These are phyloP conservation scores for Botrytis medusae DNA, from an alignment of 2,329 filamentous ascomycete genomes.

Conservation along the genomic window DNA sequence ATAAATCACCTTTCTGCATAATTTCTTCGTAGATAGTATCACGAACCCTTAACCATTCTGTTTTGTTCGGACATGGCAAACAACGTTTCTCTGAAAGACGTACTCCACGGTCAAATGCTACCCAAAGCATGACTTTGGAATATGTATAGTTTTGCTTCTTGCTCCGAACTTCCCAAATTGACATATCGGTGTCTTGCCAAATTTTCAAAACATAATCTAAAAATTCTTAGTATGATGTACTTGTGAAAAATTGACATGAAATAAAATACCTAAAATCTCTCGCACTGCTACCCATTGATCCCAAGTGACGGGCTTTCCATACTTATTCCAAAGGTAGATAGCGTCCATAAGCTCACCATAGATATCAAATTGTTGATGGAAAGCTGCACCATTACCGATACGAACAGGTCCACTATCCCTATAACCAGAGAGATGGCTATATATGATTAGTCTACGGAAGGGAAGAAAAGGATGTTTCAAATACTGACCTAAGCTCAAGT, in stretches of 20 bases:
- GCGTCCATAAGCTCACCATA: conserved; percentile 77
- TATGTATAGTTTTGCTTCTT: conserved; percentile 76
- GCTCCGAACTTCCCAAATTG: conserved; percentile 79
- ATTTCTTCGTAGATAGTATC: conserved; percentile 72
- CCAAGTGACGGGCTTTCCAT: conserved; percentile 73
- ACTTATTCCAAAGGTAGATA: conserved; percentile 78
- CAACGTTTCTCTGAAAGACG: conserved; percentile 73
- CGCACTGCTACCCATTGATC: conserved; percentile 73
- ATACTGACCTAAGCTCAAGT: conserved; percentile 52
- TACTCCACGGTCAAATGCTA: conserved; percentile 73
- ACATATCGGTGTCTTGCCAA: conserved; percentile 71
- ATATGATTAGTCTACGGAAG: conserved; percentile 15
- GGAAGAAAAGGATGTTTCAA: not conserved
- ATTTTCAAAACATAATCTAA: conserved; percentile 69
- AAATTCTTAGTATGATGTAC: conserved; percentile 25
- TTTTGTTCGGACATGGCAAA: conserved; percentile 70
- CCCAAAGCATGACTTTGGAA: conserved; percentile 83
- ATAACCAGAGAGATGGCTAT: conserved; percentile 68
- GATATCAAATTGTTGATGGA: conserved; percentile 75
- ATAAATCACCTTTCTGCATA: conserved; percentile 63
- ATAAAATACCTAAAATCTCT: conserved; percentile 55
- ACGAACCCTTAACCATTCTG: conserved; percentile 63
- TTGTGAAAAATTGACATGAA: not conserved
- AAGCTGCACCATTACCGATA: conserved; percentile 75
- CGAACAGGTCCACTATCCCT: conserved; percentile 68